phyloP scores from a whole-genome alignment of 2,329 filamentous ascomycete genomes.

The Chalara sp. region DNA sequence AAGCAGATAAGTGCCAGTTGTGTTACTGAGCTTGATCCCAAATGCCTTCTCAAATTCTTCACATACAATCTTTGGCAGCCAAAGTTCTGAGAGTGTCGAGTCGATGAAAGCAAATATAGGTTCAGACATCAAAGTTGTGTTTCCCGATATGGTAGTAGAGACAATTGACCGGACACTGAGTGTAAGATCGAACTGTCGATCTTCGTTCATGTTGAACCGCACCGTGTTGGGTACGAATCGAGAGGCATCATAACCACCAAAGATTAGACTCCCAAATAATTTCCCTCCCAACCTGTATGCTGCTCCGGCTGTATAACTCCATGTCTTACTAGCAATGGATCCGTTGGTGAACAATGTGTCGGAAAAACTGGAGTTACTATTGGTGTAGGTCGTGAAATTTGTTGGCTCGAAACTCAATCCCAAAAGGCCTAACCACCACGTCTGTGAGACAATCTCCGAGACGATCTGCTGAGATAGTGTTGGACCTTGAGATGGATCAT shows the following conservation, averaged over 20 bases:
- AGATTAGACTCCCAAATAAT: slow-evolving; percentile 32
- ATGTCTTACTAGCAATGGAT: slow-evolving; percentile 32
- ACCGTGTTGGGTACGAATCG: slow-evolving; percentile 31
- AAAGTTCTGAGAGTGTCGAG: slow-evolving; percentile 26
- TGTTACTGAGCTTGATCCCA: too few species aligned
- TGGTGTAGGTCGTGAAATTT: too few species aligned
- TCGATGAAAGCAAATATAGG: slow-evolving; percentile 24
- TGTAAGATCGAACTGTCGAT: slow-evolving; percentile 33
- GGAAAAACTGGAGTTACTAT: too few species aligned
- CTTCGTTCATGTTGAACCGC: slow-evolving; percentile 33
- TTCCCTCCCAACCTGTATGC: slow-evolving; percentile 28
- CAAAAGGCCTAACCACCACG: too few species aligned
- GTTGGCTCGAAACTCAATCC: too few species aligned
- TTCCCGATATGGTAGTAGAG: slow-evolving; percentile 15
- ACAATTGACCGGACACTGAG: slow-evolving; percentile 32
- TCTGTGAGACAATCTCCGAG: too few species aligned
- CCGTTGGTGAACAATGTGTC: too few species aligned
- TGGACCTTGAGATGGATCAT: slow-evolving; percentile 10
- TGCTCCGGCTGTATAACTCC: slow-evolving; percentile 36
- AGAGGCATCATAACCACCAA: slow-evolving; percentile 34
- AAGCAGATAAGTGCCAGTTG: slow-evolving; percentile 24
- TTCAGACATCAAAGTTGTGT: slow-evolving; percentile 14
- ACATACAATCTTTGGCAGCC: neutral
- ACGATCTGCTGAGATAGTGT: slow-evolving; percentile 12
- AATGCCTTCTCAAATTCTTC: too few species aligned